These are phyloP conservation scores for Cajanus cajan DNA, from an alignment of 306 rosid species.

Conservation along the genomic window DNA sequence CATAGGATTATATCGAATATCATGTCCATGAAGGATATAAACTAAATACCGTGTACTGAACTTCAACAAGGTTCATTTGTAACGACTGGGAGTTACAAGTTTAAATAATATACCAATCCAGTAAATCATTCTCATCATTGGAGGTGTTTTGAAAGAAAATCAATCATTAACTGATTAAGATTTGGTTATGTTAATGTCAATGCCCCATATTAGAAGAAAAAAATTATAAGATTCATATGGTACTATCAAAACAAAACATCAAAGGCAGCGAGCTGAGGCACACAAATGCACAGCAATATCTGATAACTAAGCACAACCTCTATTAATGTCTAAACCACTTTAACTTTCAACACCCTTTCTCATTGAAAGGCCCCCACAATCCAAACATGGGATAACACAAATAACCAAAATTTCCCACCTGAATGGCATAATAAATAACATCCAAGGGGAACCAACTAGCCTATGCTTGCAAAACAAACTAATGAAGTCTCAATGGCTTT, in stretches of 20 bases:
- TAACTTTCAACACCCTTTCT: slow-evolving; percentile 17
- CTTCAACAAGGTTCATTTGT: background rate
- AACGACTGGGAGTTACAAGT: background rate
- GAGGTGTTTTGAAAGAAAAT: background rate
- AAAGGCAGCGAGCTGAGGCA: background rate
- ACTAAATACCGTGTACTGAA: background rate
- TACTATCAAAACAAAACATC: background rate
- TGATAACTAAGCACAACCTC: slow-evolving; percentile 20
- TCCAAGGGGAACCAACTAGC: slow-evolving; percentile 52
- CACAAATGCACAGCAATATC: background rate
- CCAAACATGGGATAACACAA: slow-evolving; percentile 39
- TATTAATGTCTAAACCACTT: slow-evolving; percentile 19
- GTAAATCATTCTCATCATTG: background rate
- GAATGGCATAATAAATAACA: slow-evolving; percentile 66
- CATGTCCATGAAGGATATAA: too few species aligned
- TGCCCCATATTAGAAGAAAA: background rate
- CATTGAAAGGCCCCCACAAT: slow-evolving; percentile 38
- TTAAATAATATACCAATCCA: background rate
- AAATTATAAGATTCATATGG: background rate
- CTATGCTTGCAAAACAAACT: slow-evolving; percentile 45
- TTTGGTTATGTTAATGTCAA: background rate
- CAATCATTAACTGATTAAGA: background rate
- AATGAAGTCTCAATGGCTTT: slow-evolving; percentile 36
- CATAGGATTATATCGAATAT: too few species aligned
- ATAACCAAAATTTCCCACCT: slow-evolving; percentile 63